Percentiles rank a stretch among this genome's conserved stretches.
Evolutionary conservation across 371 early-diverging fungal species (phyloP).

Genomic region (Phascolomyces articulosus): DNA sequence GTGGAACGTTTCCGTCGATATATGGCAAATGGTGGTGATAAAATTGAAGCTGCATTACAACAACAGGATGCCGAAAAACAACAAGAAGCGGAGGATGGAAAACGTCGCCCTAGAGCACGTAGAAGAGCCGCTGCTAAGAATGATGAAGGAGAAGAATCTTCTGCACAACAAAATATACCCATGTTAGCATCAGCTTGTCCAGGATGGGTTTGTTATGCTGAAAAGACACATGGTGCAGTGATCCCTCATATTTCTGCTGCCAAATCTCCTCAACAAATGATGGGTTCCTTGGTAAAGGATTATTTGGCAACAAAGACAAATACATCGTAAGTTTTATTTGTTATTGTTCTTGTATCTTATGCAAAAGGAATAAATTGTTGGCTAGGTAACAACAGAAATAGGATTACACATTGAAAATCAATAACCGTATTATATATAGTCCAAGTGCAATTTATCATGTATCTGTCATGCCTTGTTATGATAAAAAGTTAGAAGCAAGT

Average conservation of each 20-base stretch:
- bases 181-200: conserved; percentile 88
- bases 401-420: no score
- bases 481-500: conserved; percentile 97
- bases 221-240: conserved; percentile 92
- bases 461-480: conserved; percentile 96
- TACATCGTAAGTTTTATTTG: conserved; percentile 45
- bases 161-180: conserved; percentile 48
- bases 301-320: conserved; percentile 70
- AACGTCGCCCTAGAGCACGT: conserved; percentile 23
- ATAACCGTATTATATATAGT: conserved; percentile 31
- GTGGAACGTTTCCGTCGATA: conserved; percentile 65
- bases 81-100: conserved; percentile 12
- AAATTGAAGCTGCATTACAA: conserved; percentile 36
- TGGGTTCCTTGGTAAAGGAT: conserved; percentile 91
- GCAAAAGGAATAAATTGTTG: no score
- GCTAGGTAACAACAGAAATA: no score
- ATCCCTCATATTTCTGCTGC: conserved; percentile 83
- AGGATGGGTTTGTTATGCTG: conserved; percentile 98
- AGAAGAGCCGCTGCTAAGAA: conserved; percentile 21
- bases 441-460: conserved; percentile 89
- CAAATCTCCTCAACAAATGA: conserved; percentile 95
- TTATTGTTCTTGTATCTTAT: no score
- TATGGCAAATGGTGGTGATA: conserved; percentile 48
- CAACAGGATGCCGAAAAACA: conserved; percentile 25
- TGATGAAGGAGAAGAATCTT: conserved; percentile 20